Evolutionary conservation across 2,329 filamentous ascomycete species (phyloP), one percentile per base, ranked within the genome.

Genomic region (Hypoxylon sp.): DNA sequence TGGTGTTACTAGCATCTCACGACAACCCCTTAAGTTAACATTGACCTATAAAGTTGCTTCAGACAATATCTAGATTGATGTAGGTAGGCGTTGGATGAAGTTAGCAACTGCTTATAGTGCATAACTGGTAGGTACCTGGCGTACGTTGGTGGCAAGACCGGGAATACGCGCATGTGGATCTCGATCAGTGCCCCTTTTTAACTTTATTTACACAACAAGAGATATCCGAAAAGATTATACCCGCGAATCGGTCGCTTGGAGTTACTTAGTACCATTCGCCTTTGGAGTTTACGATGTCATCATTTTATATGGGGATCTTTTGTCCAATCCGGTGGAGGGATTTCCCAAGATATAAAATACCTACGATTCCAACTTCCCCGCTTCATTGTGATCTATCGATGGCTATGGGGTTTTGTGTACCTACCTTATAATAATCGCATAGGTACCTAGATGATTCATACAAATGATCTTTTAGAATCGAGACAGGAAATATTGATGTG

Each of bases 231-330:
- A 34, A 13, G 14, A 25, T 46, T 32, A 43, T 46, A 19, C 11
- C n/a, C 25, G 38, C 17, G 34, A 28, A n/a, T 14, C 34, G 41
- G 23, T 38, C 14, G 30, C 23, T 19, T 41, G 38, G n/a, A 53
- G 13, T 14, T 56, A 21, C 5, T 52, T 10, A 13, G 11, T 17
- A 14, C 6, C 21, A 53, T 58, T 61, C 61, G 67, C n/a, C 63
- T 67, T 69, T 49, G 13, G 28, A 21, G 60, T 46, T 61, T 38
- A 19, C 11, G 43, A 69, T 69, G 50, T 52, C 67, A 69, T 64
- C 67, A 69, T 69, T 48, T 53, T 36, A 30, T 23, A 59, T 46
- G 59, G 49, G 23, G 41, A 56, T 13, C 6, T 43, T 25, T 43
- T 34, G 36, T 36, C 60, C 60, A 67, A 67, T 69, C 60, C 57